Base-by-base conservation (phyloP, 441 rosid species). In the Gossypium laxum region DNA sequence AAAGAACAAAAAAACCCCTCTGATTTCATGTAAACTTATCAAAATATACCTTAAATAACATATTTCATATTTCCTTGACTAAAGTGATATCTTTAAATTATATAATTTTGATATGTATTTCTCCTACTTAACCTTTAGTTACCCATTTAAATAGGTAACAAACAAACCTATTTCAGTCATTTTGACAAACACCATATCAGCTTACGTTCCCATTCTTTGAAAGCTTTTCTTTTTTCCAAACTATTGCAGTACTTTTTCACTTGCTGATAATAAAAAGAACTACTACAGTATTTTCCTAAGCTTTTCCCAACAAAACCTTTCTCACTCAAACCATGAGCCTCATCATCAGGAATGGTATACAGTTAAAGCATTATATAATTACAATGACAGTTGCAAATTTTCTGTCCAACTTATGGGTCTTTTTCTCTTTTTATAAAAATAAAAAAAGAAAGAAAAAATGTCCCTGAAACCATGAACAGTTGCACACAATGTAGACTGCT, bases 41-140 rank as follows among this genome's bases (percentile, higher is more conserved):
- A 72, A 72, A 38, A 48, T 51, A 72, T 55, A 21, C 59, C 30
- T 19, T 21, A 55, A 55, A 15, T 50, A 50, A 50, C 15, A 50
- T 4, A 48, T 50, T 14, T 50, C 8, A n/a, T 15, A 5, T 50
- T 50, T 50, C 7, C 45, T 38, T 8, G 45, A 38, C 45, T 38
- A 1, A 38, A 38, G 12, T 8, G 45, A 38, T 38, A 38, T 8
- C 45, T 38, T 38, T 8, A 8, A 8, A 38, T 38, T 38, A 38
- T 38, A 38, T 38, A 38, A 38, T 38, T 38, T 38, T 38, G 45
- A 38, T 38, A 38, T 8, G 45, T 38, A 38, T 38, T 38, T 38
- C 45, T 38, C 45, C 45, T 38, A 38, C 12, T 38, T 38, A 38
- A 38, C 45, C 45, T 38, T 38, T 8, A 38, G 12, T 38, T 38